Evolutionary conservation across 2,329 filamentous ascomycete genomes (phyloP), one percentile per base, ranked within the genome.

Genomic region (Rhynchosporium graminicola): DNA sequence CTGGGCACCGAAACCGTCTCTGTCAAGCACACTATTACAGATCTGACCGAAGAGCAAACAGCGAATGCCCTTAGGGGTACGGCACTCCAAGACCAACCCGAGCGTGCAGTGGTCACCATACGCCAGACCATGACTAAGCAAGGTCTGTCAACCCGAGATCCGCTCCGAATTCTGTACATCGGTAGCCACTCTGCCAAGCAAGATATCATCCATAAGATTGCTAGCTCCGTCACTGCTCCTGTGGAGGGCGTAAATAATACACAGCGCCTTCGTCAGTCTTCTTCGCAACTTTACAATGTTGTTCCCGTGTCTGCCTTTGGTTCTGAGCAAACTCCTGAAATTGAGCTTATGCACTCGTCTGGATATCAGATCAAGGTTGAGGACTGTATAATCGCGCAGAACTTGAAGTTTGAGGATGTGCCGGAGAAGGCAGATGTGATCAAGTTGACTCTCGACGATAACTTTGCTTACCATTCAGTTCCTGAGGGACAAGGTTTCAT

Each of bases 301-400:
- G 77, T 83, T 50, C 80, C 80, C 15, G 77, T 82, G 59, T 79
- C 79, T 3, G 77, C 78, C 1, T 82, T 82, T 69, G 80, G 80
- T 10, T 78, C 77, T 12, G 71, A 75, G 50, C 74, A 75, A 48
- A 75, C 77, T 13, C 80, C 80, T 1, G 80, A 83, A 62, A 79
- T 82, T 26, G 80, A 82, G 69, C 77, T 83, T 55, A 80, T 82
- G 74, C 78, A 81, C 59, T 80, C 79, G 7, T 81, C 80, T 38
- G 77, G 77, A 12, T 79, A 78, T 63, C 80, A 82, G 63, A 82
- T 83, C 73, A 79, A 79, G 65, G 79, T 82, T 4, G 80, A 83
- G 60, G 76, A 79, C 33, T 83, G 81, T 66, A 75, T 74, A 12
- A 72, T 71, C 7, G 80, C 79, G n/a, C 68, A 73, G 38, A 74